Percentiles rank a stretch among this genome's conserved stretches.
phyloP scores from a whole-genome alignment of 805 yeast genomes.

The Candida pini region DNA sequence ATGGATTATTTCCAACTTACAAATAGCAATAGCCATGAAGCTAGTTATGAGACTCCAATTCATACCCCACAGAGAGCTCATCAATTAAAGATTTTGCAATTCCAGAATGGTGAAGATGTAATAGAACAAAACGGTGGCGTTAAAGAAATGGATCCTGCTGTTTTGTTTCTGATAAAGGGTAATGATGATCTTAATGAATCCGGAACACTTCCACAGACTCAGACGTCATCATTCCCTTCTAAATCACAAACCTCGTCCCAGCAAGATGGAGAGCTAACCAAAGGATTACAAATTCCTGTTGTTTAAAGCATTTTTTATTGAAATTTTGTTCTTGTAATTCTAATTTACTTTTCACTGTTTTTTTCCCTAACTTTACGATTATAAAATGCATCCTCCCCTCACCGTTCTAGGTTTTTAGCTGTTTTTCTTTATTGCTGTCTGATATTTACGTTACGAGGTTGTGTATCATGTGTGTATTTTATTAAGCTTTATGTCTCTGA shows the following conservation, averaged over 20 bases:
- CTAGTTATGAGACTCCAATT: no score
- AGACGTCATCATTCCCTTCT: not conserved
- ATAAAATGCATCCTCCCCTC: no score
- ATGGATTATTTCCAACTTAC: constrained; percentile 9
- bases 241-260: not conserved
- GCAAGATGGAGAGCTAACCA: constrained; percentile 4
- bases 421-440: not conserved
- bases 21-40: constrained; percentile 4
- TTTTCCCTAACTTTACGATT: not conserved
- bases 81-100: constrained; percentile 3
- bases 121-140: not conserved
- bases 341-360: not conserved
- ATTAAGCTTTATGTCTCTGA: no score
- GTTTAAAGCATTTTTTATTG: not conserved
- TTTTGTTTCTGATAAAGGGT: constrained; percentile 4
- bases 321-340: not conserved
- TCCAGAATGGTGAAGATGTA: constrained; percentile 5
- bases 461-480: not conserved
- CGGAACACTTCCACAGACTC: not conserved
- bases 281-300: constrained; percentile 9
- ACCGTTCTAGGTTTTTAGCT: no score
- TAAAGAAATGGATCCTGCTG: constrained; percentile 6
- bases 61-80: constrained; percentile 5
- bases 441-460: not conserved
- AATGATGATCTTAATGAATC: not conserved